Evolutionary conservation across 106 monocot species (phyloP), one percentile per base, ranked within the genome.

Genomic region (Vanilla planifolia): DNA sequence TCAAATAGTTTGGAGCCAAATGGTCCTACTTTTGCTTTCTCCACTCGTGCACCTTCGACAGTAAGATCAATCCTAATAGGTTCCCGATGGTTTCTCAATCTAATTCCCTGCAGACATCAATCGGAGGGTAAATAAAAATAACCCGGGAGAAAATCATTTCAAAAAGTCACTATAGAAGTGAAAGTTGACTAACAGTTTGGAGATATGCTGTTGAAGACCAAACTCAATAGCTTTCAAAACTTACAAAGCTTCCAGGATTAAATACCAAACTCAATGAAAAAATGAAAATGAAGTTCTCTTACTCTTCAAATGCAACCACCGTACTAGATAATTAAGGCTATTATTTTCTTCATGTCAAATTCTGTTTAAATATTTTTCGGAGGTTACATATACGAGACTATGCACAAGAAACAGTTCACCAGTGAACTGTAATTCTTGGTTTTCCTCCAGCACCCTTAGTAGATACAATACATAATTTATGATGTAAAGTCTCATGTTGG

Each of bases 21-120:
- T 43, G 96, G 96, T 40, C 96, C 96, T 55, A 98, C 96, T 53
- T 69, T 91, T 61, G 83, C 63, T 65, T 90, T 98, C 67, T 87
- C 75, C 55, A 98, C 77, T 70, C 63, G 48, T 71, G 83, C 77
- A 64, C 79, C 74, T 37, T 62, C 61, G 32, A 30, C 6, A 43
- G 77, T 67, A 21, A 98, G 87, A 77, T 98, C 91, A 35, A 98
- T 48, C 72, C 79, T 91, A 58, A 87, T 77, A 33, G 70, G 47
- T 42, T 72, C 66, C 50, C 77, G 87, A 30, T 40, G 40, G 77
- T 84, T 74, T 64, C 52, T 74, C 63, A 91, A 70, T 59, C 81
- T 84, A 88, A 98, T 81, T 48, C 67, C 77, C 96, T 98, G 84
- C 50, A 36, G 73, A 83, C 59, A 71, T 77, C 70, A 74, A 64